phyloP scores from a whole-genome alignment of 2,329 filamentous ascomycete species.

The Verruconis gallopava region DNA sequence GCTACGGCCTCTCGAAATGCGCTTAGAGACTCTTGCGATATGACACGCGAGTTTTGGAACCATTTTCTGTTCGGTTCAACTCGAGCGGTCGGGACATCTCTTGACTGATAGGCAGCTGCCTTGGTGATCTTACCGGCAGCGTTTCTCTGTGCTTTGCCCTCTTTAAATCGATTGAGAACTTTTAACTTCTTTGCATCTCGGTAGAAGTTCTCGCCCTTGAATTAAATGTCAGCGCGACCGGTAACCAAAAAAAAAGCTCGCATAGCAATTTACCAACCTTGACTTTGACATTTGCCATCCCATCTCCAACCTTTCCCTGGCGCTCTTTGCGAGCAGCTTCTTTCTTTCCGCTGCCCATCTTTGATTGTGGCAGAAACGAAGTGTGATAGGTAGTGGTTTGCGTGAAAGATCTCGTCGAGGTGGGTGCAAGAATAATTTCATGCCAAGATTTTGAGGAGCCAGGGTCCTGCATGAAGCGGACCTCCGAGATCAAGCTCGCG shows the following conservation, averaged over 20 bases:
- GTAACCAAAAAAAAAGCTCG: not conserved
- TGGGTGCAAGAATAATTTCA: too few relatives aligned
- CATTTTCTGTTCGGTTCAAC: conserved; percentile 90
- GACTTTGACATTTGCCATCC: conserved; percentile 78
- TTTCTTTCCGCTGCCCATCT: conserved; percentile 86
- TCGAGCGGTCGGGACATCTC: conserved; percentile 67
- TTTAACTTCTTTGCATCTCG: conserved; percentile 82
- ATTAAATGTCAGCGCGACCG: not conserved
- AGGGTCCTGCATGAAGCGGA: not conserved
- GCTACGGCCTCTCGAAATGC: conserved; percentile 87
- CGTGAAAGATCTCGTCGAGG: too few relatives aligned
- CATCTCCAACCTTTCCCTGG: conserved; percentile 74
- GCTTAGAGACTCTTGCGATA: conserved; percentile 75
- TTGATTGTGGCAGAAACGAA: conserved; percentile 12
- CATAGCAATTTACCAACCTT: conserved; percentile 37
- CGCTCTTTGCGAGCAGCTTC: conserved; percentile 70
- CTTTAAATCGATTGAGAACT: conserved; percentile 79
- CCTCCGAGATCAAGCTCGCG: not conserved
- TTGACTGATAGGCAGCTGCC: conserved; percentile 71
- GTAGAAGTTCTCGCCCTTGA: conserved; percentile 88
- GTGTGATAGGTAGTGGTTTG: not conserved
- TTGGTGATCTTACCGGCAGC: conserved; percentile 72
- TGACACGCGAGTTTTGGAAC: conserved; percentile 89
- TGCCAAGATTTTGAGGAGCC: not conserved
- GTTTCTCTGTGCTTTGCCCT: conserved; percentile 71